A percentile compares a stretch with the other conserved stretches of the same genome.
Conservation (phyloP, 1,284 basidiomycete species). For the Amylostereum chailletii region DNA sequence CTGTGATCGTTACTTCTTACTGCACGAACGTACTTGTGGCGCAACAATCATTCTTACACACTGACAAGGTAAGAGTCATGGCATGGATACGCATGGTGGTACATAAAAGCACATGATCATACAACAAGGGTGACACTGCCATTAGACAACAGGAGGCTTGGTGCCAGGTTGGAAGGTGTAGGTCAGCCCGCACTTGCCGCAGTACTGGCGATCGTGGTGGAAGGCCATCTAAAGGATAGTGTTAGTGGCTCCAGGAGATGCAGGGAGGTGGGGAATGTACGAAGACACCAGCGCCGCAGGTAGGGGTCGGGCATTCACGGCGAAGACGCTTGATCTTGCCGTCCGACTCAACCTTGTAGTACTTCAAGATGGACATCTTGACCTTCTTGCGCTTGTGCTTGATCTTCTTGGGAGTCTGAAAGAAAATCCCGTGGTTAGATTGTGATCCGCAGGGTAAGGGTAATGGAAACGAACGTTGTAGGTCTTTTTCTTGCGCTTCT, state of each 20-base stretch:
- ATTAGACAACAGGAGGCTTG: conserved; percentile 62
- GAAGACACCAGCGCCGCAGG: conserved; percentile 95
- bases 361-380: conserved; percentile 99
- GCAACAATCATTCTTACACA: no score
- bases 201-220: conserved; percentile 93
- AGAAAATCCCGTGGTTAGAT: conserved; percentile 1
- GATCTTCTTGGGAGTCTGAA: conserved; percentile 97
- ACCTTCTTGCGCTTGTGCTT: conserved; percentile 99
- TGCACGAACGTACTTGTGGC: no score
- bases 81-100: background rate
- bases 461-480: conserved; percentile 61
- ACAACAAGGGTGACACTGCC: conserved; percentile 3
- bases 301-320: conserved; percentile 87
- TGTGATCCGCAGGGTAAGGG: background rate
- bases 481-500: conserved; percentile 99
- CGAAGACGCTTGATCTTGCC: conserved; percentile 99
- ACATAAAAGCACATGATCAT: conserved; percentile 1
- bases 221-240: conserved; percentile 67
- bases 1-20: no score
- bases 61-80: no score
- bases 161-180: conserved; percentile 82
- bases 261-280: conserved; percentile 34
- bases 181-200: conserved; percentile 89
- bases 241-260: no score
- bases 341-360: conserved; percentile 99